Evolutionary conservation across 2,329 filamentous ascomycete genomes (phyloP).

Genomic region (Calcarisporium arbuscula): DNA sequence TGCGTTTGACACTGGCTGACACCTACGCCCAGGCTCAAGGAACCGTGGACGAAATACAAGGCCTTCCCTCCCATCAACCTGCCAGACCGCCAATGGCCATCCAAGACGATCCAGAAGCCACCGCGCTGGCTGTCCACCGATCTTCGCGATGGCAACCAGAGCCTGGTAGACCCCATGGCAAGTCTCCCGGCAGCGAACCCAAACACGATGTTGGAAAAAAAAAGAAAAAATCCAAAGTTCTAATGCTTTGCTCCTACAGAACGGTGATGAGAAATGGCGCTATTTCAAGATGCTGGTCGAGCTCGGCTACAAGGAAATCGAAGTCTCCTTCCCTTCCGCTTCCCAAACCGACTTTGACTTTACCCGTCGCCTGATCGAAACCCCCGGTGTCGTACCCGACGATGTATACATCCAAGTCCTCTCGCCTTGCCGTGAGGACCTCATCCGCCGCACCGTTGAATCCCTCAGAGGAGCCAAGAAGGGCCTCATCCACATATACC

Average conservation of each 20-base stretch:
- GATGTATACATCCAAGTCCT: conserved; percentile 91
- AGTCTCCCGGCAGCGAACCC: conserved; percentile 24
- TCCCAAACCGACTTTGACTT: conserved; percentile 97
- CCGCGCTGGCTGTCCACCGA: conserved; percentile 89
- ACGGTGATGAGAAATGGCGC: conserved; percentile 87
- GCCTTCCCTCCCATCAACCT: conserved; percentile 54
- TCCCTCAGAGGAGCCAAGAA: conserved; percentile 86
- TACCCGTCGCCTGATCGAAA: conserved; percentile 78
- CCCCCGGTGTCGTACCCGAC: conserved; percentile 74
- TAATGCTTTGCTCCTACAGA: conserved; percentile 41
- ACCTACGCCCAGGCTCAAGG: conserved; percentile 52
- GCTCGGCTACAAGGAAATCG: conserved; percentile 95
- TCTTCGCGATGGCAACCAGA: conserved; percentile 84
- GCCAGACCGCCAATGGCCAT: conserved; percentile 74
- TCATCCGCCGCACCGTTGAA: conserved; percentile 85
- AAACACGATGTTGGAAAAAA: no score
- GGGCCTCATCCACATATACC: conserved; percentile 90
- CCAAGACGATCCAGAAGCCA: conserved; percentile 73
- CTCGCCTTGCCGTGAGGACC: conserved; percentile 83
- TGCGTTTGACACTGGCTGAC: not conserved
- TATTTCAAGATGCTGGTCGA: conserved; percentile 94
- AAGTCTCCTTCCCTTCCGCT: conserved; percentile 90
- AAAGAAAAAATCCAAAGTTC: no score
- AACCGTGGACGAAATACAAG: conserved; percentile 73
- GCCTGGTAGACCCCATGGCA: conserved; percentile 88